Base-by-base conservation (phyloP, 1,139 yeast species). In the Casaregolazyma lundiana region DNA sequence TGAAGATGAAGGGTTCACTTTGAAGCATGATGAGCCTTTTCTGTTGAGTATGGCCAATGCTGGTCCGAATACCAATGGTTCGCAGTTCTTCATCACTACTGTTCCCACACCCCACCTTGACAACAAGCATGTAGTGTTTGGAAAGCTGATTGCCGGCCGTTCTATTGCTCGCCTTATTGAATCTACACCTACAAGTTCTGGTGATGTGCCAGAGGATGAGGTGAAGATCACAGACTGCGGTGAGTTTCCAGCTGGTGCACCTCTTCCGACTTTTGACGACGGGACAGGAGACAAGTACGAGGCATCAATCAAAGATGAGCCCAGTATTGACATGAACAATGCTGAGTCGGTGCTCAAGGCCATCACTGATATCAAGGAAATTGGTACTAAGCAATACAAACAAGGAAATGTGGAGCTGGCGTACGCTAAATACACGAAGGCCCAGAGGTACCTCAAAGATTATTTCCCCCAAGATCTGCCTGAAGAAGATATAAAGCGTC, bases 111-210 rank as follows among this genome's bases (percentile, higher is more conserved):
- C 92, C 6, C 92, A 85, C 64, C 75, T 90, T 57, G 92, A 92
- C 64, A 95, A 94, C 40, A 90, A 92, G 68, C 98, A 94, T 66
- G 97, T 90, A 47, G 97, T 92, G 6, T 94, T 92, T 65, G 99
- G 99, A 52, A 80, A 84, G 65, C 89, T 92, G 18, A 66, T 88
- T 42, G 76, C 81, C 46, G 97, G 97, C 42, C 87, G 84, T 65
- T 78, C 92, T 8, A 68, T 89, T 29, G 89, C 88, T 21, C 80
- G 95, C 58, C 72, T 75, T 54, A 73, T 92, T 49, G 98, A 92
- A 69, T 75, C 80, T 60, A 71, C 76, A 43, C 78, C 78, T 53
- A 84, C 87, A 38, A 83, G 76, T 45, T 71, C 75, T 46, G 46
- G 47, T 46, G 96, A 88, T 62, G 75, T 71, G 59, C 96, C 97